Conservation (phyloP, 805 yeast species). For the Kodamaea lidongshanica region DNA sequence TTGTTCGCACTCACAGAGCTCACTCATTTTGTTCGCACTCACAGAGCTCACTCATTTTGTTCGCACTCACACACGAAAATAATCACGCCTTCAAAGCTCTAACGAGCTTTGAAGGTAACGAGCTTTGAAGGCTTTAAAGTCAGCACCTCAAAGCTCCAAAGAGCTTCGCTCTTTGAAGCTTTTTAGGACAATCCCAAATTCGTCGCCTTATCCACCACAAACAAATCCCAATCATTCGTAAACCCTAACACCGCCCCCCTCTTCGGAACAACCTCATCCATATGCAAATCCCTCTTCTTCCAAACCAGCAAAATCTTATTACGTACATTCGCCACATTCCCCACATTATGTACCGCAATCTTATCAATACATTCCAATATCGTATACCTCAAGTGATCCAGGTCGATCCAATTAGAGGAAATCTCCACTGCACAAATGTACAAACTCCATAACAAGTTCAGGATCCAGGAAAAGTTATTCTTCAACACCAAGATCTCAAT, state of each 20-base stretch:
- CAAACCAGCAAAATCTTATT: constrained; percentile 20
- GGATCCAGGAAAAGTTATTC: constrained; percentile 23
- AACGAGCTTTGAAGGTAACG: neutral
- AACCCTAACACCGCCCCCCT: constrained; percentile 13
- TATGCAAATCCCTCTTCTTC: constrained; percentile 24
- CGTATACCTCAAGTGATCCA: constrained; percentile 23
- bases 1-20: too few relatives aligned
- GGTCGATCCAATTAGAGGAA: constrained; percentile 15
- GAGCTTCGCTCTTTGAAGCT: too few relatives aligned
- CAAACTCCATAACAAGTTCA: constrained; percentile 27
- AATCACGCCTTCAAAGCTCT: neutral
- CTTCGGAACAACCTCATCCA: constrained; percentile 15
- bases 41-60: too few relatives aligned
- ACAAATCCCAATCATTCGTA: constrained; percentile 28
- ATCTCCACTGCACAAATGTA: constrained; percentile 24
- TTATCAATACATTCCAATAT: constrained; percentile 20
- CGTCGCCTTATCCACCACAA: constrained; percentile 23
- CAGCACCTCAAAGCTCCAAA: constrained; percentile 12
- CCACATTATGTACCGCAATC: constrained; percentile 20
- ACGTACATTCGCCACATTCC: constrained; percentile 21
- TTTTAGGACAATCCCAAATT: too few relatives aligned
- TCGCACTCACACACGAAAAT: too few relatives aligned
- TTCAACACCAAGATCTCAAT: constrained; percentile 22
- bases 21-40: too few relatives aligned
- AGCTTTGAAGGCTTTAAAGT: neutral